Base-by-base conservation (phyloP, 192 early-diverging fungal species). In the Rhizoclosmatium sp. region DNA sequence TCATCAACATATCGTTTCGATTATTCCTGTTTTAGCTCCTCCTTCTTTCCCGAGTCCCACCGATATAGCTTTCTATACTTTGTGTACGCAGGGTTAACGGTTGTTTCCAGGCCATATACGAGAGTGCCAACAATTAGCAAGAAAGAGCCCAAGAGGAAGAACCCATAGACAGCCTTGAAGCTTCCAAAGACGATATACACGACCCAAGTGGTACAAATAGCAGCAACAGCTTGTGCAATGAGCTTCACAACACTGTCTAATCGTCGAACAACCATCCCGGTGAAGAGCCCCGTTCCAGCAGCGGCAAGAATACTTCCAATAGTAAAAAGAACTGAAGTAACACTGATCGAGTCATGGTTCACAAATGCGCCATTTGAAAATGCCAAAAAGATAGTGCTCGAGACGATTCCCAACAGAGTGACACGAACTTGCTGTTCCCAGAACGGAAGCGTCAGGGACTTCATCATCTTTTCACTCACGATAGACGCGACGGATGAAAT, bases 401-500 rank as follows among this genome's bases (percentile, higher is more conserved):
- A 69, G 12, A 51, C 68, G 39, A 69, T 21, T 12, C 59, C 19
- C 31, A 74, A 41, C 12, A 44, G 14, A 74, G 39, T 65, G 23
- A 74, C 59, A 14, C 58, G 71, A 12, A 61, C 16, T 61, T 61
- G 51, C 58, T 61, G 71, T n/a, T 74, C 71, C 71, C 71, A 74
- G 42, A 74, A 74, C 42, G 69, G 69, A 40, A 70, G 42, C 31
- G n/a, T 64, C 23, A 64, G 23, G 71, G n/a, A 12, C 4, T 74
- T 74, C 23, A 74, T 14, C 59, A 61, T 40, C 58, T 64, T 65
- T 41, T 74, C 71, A 41, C 23, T 65, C 31, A 61, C 58, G 59
- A 74, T 74, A 2, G 59, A 40, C 9, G 71, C 71, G 42, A 74
- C n/a, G 31, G 71, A 74, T 23, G 71, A 58, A 10, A 40, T 10